These are phyloP conservation scores for Lunasporangiospora selenospora DNA, from an alignment of 192 early-diverging fungal species.

Conservation along the genomic window DNA sequence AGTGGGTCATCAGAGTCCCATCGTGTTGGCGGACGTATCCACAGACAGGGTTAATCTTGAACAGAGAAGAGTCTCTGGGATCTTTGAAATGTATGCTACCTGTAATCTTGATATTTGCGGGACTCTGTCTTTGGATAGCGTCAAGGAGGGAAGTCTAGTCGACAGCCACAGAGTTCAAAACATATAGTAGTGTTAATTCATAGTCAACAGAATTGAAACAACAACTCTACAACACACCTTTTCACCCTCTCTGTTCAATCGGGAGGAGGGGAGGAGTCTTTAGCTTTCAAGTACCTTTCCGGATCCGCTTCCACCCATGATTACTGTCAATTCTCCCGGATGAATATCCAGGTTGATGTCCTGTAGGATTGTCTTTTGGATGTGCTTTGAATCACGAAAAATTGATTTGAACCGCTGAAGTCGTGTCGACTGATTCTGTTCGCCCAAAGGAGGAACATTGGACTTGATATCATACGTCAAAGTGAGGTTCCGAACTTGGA, in stretches of 20 bases:
- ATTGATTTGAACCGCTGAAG: too few relatives aligned
- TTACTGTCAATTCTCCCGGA: constrained; percentile 9
- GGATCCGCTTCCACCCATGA: constrained; percentile 20
- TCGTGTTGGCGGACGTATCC: constrained; percentile 21
- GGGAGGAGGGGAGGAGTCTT: too few relatives aligned
- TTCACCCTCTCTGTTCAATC: too few relatives aligned
- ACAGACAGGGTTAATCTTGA: constrained; percentile 6
- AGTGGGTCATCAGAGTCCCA: constrained; percentile 34
- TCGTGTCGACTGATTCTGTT: too few relatives aligned
- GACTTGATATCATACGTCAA: neutral
- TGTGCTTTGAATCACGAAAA: too few relatives aligned
- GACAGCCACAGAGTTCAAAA: too few relatives aligned
- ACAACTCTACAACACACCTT: too few relatives aligned
- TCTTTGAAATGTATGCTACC: constrained; percentile 17
- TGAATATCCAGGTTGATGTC: constrained; percentile 3
- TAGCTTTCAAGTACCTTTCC: constrained; percentile 37
- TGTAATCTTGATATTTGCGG: neutral
- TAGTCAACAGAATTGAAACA: too few relatives aligned
- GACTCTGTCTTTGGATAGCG: neutral
- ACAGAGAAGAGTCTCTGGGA: constrained; percentile 7
- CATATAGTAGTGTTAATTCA: too few relatives aligned
- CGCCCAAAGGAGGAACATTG: too few relatives aligned
- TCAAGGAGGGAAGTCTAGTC: constrained; percentile 18
- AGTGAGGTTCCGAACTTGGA: neutral
- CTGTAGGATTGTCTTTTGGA: constrained; percentile 4